Conservation (phyloP, 164 flowering plant genomes). For the Vitis cinerea region DNA sequence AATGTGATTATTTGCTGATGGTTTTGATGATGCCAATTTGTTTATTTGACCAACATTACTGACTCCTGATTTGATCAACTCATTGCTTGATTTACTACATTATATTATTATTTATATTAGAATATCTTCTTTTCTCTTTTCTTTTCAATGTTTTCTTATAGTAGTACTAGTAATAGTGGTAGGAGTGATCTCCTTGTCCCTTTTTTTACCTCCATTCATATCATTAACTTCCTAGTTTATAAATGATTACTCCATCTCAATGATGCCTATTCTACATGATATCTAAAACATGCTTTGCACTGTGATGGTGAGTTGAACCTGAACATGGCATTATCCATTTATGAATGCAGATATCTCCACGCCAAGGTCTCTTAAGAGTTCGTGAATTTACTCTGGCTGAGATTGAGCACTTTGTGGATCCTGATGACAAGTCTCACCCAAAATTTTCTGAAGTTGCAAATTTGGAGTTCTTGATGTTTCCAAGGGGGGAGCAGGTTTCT, state of each 20-base stretch:
- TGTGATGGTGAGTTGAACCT: no score
- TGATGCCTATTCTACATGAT: no score
- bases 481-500: constrained; percentile 80
- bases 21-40: neutral
- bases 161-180: neutral
- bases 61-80: neutral
- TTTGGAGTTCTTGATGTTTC: constrained; percentile 92
- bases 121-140: neutral
- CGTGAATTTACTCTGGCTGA: constrained; percentile 97
- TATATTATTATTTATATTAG: neutral
- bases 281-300: no score
- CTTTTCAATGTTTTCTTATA: neutral
- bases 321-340: no score
- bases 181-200: neutral
- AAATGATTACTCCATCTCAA: no score
- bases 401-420: constrained; percentile 97
- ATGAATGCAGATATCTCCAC: constrained; percentile 81
- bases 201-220: neutral
- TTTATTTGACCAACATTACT: neutral
- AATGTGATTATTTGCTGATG: neutral
- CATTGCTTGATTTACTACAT: no score
- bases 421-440: constrained; percentile 90
- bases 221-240: no score
- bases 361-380: constrained; percentile 96
- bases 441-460: constrained; percentile 72